A percentile compares a stretch with the other conserved stretches of the same genome.
Conservation (phyloP, 129 eudicot genomes). For the Helichrysum umbraculigerum region DNA sequence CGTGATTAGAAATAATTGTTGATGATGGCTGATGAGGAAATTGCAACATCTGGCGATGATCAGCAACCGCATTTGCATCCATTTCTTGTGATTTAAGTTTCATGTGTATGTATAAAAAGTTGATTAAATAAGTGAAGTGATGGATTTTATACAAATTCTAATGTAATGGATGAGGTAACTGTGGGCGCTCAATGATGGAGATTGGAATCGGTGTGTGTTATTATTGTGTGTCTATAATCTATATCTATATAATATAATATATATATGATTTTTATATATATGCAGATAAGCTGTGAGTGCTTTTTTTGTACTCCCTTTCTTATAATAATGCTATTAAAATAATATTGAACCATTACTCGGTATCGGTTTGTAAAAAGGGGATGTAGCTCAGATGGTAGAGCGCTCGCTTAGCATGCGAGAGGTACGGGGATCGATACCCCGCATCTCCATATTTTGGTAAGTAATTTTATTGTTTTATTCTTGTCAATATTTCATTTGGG, state of each 20-base stretch:
- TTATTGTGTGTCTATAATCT: too few species aligned
- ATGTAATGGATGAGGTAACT: not conserved
- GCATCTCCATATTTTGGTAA: too few species aligned
- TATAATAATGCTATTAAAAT: too few species aligned
- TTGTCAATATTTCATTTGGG: not conserved
- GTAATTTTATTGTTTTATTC: too few species aligned
- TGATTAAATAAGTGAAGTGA: not conserved
- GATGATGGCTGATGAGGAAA: not conserved
- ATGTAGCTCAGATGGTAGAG: constrained; percentile 87
- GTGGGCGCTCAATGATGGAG: not conserved
- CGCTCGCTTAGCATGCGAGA: constrained; percentile 92
- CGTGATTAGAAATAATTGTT: not conserved
- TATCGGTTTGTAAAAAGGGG: constrained; percentile 26
- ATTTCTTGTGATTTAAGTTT: not conserved
- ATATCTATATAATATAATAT: too few species aligned
- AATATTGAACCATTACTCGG: too few species aligned
- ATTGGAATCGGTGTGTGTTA: not conserved
- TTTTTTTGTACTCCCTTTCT: too few species aligned
- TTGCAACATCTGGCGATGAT: constrained; percentile 3
- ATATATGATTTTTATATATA: too few species aligned
- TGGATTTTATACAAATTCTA: not conserved
- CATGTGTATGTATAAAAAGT: not conserved
- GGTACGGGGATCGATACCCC: constrained; percentile 89
- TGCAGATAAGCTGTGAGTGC: not conserved
- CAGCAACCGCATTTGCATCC: not conserved